Base-by-base conservation (phyloP, 2,329 filamentous ascomycete genomes). In the Pseudogymnoascus sp. region DNA sequence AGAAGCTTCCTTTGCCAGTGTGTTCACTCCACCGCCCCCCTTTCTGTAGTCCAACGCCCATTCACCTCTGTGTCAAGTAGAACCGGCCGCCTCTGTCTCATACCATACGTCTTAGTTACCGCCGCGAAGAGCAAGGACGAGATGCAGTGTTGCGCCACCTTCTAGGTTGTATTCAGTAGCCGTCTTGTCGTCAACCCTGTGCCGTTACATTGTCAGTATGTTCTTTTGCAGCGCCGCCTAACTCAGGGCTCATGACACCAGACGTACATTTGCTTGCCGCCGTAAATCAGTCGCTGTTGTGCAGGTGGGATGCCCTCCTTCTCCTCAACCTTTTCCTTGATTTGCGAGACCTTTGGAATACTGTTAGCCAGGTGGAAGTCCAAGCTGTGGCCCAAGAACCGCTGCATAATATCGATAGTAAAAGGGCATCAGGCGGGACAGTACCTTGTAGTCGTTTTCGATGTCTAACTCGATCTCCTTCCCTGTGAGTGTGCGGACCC, bases 401-500 rank as follows among this genome's bases (percentile, higher is more conserved):
- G 28, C 47, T 3, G 6, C 3, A 33, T 14, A 1, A 33, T 33
- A 6, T 33, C 47, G 6, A 12, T 20, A 12, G n/a, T 6, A 11
- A 14, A 20, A 9, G 53, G 36, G 20, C 8, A 35, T 11, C 15
- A 5, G 12, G 11, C 38, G 4, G 4, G 15, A 30, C 30, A 33
- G 68, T 77, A 95, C 92, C 83, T 92, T 96, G 82, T 96, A 96
- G 71, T 91, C 87, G 60, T 85, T 82, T 80, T 97, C 94, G 73
- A 99, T 96, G 73, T 97, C 92, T 70, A 99, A 86, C 82, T 97
- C 93, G 75, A 97, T 97, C 79, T 99, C 91, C 81, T 97, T 97
- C 72, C 94, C 94, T 66, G 94, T 97, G 66, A 99, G 86, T 65
- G 94, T 99, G 73, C 94, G 89, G 74, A 99, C 93, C 82, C 93